Evolutionary conservation across 257 asterid species (phyloP), one percentile per base, ranked within the genome.

Genomic region (Penstemon barbatus): DNA sequence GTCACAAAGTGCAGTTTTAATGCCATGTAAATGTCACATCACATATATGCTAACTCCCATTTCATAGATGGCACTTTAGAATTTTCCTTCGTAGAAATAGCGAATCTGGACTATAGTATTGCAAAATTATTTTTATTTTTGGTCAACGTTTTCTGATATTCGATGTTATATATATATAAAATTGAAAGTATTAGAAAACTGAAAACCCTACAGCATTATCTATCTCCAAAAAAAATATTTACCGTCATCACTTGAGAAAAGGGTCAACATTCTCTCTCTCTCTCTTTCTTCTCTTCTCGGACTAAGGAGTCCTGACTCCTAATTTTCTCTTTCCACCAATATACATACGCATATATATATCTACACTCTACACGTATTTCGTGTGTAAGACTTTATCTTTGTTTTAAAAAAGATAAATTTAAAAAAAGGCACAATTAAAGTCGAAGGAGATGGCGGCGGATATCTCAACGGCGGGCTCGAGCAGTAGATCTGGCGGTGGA

Each of bases 371-470:
- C 12, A 0, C 9, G 11, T 46, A 46, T 46, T 7, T 46, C 11
- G 7, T 46, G 12, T 52, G 5, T 12, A 6, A 15, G 38, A 53
- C 3, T 53, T 53, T 1, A 13, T 53, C 7, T 4, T 53, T 6
- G 8, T 15, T 0, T 49, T 25, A 25, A 25, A 25, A 25, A 25
- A 25, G 33, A 25, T 25, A 25, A 25, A 25, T 25, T 25, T 25
- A 25, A 25, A 25, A 25, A 25, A 25, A 25, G 2, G 33, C 33
- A 25, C 33, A 25, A 25, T 41, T 66, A 52, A 52, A 51, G 64
- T 65, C 52, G 57, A 55, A 57, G 71, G 42, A 57, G 76, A 85
- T 89, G 94, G 87, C 89, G 77, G 86, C 93, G 65, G 97, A 88
- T 74, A 80, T 85, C 66, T 84, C 95, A 37, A 57, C 87, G 70